phyloP scores from a whole-genome alignment of 2,329 filamentous ascomycete genomes.

The Epichloe festucae region DNA sequence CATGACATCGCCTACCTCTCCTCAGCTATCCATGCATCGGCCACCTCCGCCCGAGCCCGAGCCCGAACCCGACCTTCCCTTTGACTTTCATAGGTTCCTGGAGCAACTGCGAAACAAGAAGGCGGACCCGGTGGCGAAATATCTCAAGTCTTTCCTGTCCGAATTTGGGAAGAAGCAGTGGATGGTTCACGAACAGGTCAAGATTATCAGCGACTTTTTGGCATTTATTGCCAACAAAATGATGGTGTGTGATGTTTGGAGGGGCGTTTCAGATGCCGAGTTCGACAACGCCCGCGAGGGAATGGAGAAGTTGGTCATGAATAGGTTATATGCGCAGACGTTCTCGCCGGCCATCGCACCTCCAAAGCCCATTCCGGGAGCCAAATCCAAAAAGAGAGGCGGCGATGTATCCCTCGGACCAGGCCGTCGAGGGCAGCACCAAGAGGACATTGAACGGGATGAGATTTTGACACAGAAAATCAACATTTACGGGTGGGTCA shows the following conservation, averaged over 20 bases:
- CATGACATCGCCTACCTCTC: conserved; percentile 29
- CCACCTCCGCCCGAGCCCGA: conserved; percentile 61
- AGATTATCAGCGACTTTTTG: conserved; percentile 94
- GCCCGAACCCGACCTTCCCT: conserved; percentile 74
- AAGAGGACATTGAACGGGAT: conserved; percentile 94
- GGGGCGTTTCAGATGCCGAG: conserved; percentile 86
- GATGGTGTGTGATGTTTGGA: conserved; percentile 93
- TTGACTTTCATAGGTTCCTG: conserved; percentile 94
- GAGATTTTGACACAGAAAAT: conserved; percentile 96
- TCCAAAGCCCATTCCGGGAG: conserved; percentile 58
- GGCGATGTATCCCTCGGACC: conserved; percentile 61
- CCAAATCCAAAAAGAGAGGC: conserved; percentile 55
- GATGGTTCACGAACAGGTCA: conserved; percentile 99
- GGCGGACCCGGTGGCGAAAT: conserved; percentile 93
- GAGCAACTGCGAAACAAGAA: conserved; percentile 93
- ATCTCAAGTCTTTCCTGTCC: conserved; percentile 82
- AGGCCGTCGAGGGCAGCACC: conserved; percentile 86
- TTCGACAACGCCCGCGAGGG: conserved; percentile 97
- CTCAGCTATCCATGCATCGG: conserved; percentile 38
- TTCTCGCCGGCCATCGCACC: conserved; percentile 89
- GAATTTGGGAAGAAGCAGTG: conserved; percentile 97
- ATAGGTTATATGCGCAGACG: conserved; percentile 85
- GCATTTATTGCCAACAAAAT: conserved; percentile 98
- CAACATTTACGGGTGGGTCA: conserved; percentile 90
- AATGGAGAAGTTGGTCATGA: conserved; percentile 99